Evolutionary conservation across 2,329 filamentous ascomycete species (phyloP).

Genomic region (Fusarium camptoceras): DNA sequence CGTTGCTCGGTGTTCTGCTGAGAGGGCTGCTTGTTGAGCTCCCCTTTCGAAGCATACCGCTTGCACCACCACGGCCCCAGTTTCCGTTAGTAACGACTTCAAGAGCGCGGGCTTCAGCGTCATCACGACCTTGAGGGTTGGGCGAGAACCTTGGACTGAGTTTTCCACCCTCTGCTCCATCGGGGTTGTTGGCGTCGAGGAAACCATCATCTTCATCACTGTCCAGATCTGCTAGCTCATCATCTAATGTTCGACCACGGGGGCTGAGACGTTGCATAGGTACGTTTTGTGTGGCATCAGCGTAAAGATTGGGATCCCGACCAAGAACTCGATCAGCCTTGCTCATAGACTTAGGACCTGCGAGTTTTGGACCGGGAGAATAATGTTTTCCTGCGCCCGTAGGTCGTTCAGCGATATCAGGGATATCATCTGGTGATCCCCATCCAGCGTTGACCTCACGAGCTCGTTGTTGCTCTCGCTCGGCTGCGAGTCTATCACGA

Average conservation of each 20-base stretch:
- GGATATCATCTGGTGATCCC: slow-evolving; percentile 59
- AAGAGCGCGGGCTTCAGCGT: slow-evolving; percentile 60
- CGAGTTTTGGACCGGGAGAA: slow-evolving; percentile 36
- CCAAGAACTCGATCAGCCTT: slow-evolving; percentile 71
- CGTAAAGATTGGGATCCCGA: slow-evolving; percentile 67
- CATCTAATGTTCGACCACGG: slow-evolving; percentile 58
- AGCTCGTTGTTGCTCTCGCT: slow-evolving; percentile 69
- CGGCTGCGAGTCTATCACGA: slow-evolving; percentile 69
- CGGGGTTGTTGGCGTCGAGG: slow-evolving; percentile 43
- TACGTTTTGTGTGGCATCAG: slow-evolving; percentile 59
- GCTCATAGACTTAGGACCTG: slow-evolving; percentile 56
- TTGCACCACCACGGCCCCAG: slow-evolving; percentile 57
- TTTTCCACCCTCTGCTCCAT: slow-evolving; percentile 52
- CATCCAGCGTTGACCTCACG: slow-evolving; percentile 76
- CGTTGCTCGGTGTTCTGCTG: slow-evolving; percentile 25
- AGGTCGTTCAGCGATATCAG: slow-evolving; percentile 42
- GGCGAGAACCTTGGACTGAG: slow-evolving; percentile 54
- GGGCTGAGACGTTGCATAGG: slow-evolving; percentile 62
- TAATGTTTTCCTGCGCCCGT: slow-evolving; percentile 52
- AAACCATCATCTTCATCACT: slow-evolving; percentile 51
- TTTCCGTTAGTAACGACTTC: slow-evolving; percentile 56
- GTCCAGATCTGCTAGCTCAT: slow-evolving; percentile 58
- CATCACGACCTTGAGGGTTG: slow-evolving; percentile 51
- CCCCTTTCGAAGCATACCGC: slow-evolving; percentile 56
- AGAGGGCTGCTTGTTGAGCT: slow-evolving; percentile 41